Evolutionary conservation across 768 basidiomycete genomes (phyloP).

Genomic region (Tulasnella sp.): DNA sequence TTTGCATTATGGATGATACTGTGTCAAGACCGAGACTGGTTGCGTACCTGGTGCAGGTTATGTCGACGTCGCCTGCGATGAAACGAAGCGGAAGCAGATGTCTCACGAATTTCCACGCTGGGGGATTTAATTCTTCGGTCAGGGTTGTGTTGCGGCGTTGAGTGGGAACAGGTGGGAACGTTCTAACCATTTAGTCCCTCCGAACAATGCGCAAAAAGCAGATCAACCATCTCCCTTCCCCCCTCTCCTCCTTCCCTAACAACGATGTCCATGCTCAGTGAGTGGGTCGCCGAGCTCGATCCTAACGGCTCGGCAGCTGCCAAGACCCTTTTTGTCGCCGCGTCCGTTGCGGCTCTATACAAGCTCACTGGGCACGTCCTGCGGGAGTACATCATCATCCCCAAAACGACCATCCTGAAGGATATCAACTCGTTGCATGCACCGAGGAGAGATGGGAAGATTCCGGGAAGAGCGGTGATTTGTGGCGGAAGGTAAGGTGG

Average conservation of each 20-base stretch:
- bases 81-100: neutral
- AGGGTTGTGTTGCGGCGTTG: no score
- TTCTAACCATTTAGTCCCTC: no score
- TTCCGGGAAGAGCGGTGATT: constrained; percentile 14
- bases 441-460: constrained; percentile 13
- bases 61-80: no score
- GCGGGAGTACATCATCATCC: constrained; percentile 15
- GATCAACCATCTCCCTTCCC: no score
- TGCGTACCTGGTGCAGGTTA: no score
- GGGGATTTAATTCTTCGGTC: no score
- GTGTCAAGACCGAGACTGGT: neutral
- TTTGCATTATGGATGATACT: neutral
- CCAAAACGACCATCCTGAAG: constrained; percentile 17
- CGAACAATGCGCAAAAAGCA: no score
- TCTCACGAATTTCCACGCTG: no score
- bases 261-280: neutral
- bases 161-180: no score
- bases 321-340: neutral
- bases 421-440: constrained; percentile 6
- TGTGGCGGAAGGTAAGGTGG: constrained; percentile 18
- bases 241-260: no score
- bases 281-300: neutral
- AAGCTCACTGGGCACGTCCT: constrained; percentile 12
- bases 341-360: neutral
- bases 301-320: neutral